Base-by-base conservation (phyloP, 2,329 filamentous ascomycete genomes). In the Arachnomyces sp. region DNA sequence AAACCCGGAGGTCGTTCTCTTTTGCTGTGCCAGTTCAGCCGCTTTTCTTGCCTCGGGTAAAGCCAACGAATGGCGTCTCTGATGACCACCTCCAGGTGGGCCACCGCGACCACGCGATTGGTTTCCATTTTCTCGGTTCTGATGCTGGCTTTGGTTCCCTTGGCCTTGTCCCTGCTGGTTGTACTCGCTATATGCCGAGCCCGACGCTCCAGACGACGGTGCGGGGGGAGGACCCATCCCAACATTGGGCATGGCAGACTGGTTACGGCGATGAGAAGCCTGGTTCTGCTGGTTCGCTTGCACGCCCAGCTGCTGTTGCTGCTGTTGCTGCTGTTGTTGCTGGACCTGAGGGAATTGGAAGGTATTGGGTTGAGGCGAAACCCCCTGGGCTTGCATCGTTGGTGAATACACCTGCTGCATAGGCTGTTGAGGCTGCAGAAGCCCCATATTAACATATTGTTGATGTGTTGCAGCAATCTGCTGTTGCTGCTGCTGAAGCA, bases 31-130 rank as follows among this genome's bases (percentile, higher is more conserved):
- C 48, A 94, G 68, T 63, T 98, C 92, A 42, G 92, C 92, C 35
- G 92, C 92, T 70, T 95, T 96, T 69, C 94, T 96, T 36, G 92
- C 92, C 65, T 98, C 92, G 29, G 89, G 86, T 49, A 98, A 72
- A 48, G 89, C 92, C 49, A 98, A 73, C 14, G 92, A 98, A 67
- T 98, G 92, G 65, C 92, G 82, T 59, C 92, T 81, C 64, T 93
- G 84, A 61, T 98, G 92, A 46, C 90, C 90, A 55, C 80, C 66
- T 44, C 74, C 76, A 46, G 79, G 72, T 45, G 78, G 73, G 46
- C 82, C 81, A 49, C 84, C 82, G 56, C 88, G 81, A 46, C 82
- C 81, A 54, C 86, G 83, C 51, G 85, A 79, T 56, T 77, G 68
- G 55, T 74, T 71, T 51, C 73, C 68, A 58, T 84, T 82, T 62